Evolutionary conservation across 192 early-diverging fungal species (phyloP).

Genomic region (Coemansia sp.): DNA sequence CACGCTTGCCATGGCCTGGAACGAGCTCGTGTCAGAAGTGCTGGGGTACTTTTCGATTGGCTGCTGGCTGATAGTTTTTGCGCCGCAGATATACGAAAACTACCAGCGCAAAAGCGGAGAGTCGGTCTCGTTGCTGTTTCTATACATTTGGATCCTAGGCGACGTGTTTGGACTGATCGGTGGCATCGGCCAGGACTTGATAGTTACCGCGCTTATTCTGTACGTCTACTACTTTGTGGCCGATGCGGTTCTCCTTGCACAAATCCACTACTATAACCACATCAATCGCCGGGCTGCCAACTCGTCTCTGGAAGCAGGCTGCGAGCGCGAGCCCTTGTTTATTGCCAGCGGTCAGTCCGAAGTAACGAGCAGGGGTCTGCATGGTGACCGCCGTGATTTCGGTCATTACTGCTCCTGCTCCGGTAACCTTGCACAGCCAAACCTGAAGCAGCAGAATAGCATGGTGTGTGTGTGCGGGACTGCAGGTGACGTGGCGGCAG

Average conservation of each 20-base stretch:
- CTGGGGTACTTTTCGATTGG: conserved; percentile 60
- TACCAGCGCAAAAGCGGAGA: conserved; percentile 65
- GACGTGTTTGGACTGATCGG: conserved; percentile 67
- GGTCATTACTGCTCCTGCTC: too few relatives aligned
- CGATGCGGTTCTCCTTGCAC: conserved; percentile 58
- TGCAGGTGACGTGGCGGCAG: too few relatives aligned
- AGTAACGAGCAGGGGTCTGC: too few relatives aligned
- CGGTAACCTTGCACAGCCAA: too few relatives aligned
- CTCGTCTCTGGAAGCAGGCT: background rate
- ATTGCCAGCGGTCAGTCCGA: background rate
- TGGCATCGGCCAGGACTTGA: conserved; percentile 56
- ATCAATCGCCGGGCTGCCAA: background rate
- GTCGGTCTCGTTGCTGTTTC: conserved; percentile 60
- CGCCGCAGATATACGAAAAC: conserved; percentile 71
- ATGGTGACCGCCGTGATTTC: too few relatives aligned
- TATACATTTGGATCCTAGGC: conserved; percentile 66
- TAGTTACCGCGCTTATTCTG: conserved; percentile 62
- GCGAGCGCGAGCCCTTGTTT: background rate
- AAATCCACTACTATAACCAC: conserved; percentile 57
- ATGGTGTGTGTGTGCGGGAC: too few relatives aligned
- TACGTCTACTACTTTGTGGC: conserved; percentile 63
- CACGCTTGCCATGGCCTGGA: conserved; percentile 33
- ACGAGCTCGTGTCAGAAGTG: conserved; percentile 49
- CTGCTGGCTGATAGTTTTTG: conserved; percentile 72
- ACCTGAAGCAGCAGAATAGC: too few relatives aligned